Percentiles rank a stretch among this genome's conserved stretches.
Evolutionary conservation across 768 basidiomycete genomes (phyloP).

Genomic region (Phanerodontia chrysosporium): DNA sequence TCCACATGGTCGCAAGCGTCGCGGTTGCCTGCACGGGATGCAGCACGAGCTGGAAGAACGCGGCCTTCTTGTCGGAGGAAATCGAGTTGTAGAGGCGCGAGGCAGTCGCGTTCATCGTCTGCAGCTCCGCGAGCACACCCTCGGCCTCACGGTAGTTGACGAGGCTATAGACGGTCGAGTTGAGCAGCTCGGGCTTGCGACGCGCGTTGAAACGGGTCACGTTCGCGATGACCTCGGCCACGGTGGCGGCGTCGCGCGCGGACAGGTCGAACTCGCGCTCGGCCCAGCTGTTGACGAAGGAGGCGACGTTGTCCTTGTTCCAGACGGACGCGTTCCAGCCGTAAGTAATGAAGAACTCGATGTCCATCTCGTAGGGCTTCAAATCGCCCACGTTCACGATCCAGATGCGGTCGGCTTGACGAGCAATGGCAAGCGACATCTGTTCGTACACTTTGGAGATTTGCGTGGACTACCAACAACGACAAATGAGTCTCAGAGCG

Average conservation of each 20-base stretch:
- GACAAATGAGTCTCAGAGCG: no score
- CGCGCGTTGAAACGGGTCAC: constrained; percentile 53
- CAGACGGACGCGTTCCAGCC: constrained; percentile 59
- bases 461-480: constrained; percentile 53
- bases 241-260: constrained; percentile 32
- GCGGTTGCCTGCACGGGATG: constrained; percentile 58
- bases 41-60: constrained; percentile 71
- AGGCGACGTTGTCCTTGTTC: constrained; percentile 47
- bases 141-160: constrained; percentile 73
- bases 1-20: constrained; percentile 54
- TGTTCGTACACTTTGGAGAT: constrained; percentile 63
- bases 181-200: constrained; percentile 64
- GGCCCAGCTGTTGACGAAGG: constrained; percentile 56
- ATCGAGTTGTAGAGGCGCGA: constrained; percentile 54
- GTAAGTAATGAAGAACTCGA: constrained; percentile 62
- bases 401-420: constrained; percentile 58
- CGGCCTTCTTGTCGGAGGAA: constrained; percentile 40
- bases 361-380: constrained; percentile 70
- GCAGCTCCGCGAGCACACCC: constrained; percentile 47
- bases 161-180: constrained; percentile 57
- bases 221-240: constrained; percentile 52
- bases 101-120: constrained; percentile 42
- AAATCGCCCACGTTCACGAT: constrained; percentile 75
- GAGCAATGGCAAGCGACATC: constrained; percentile 60
- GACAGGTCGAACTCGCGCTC: constrained; percentile 57